These are phyloP conservation scores for Alternaria sp. DNA, from an alignment of 2,329 filamentous ascomycete species.

Conservation along the genomic window DNA sequence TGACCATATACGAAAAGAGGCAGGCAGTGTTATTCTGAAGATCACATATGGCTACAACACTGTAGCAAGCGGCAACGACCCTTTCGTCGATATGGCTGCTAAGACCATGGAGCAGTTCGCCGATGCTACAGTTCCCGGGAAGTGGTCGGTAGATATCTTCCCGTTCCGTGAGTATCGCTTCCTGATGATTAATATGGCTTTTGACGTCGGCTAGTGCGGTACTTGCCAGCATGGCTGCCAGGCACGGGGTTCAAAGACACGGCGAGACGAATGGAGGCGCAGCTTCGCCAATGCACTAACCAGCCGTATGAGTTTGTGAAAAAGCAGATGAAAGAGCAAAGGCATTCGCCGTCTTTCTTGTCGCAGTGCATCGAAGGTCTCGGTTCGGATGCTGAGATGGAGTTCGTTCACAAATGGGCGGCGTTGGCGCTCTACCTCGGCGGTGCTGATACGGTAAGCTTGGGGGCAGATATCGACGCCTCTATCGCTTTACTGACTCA, in stretches of 20 bases:
- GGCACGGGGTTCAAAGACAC: conserved; percentile 42
- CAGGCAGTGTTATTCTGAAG: conserved; percentile 35
- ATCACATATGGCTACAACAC: conserved; percentile 53
- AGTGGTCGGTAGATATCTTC: conserved; percentile 56
- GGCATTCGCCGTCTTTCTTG: conserved; percentile 47
- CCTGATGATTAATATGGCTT: neutral
- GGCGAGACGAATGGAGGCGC: conserved; percentile 27
- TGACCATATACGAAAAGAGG: conserved; percentile 33
- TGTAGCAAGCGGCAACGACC: conserved; percentile 49
- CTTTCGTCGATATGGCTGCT: conserved; percentile 52
- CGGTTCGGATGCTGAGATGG: conserved; percentile 37
- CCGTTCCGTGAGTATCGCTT: conserved; percentile 45
- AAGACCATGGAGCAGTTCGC: conserved; percentile 51
- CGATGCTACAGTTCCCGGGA: conserved; percentile 50
- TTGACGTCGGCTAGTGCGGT: conserved; percentile 31
- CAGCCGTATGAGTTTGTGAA: conserved; percentile 54
- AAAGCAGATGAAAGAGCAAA: conserved; percentile 45
- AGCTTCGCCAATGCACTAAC: conserved; percentile 40
- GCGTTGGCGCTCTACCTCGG: conserved; percentile 52
- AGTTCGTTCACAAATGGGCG: conserved; percentile 50
- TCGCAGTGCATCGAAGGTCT: conserved; percentile 47
- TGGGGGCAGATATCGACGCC: neutral
- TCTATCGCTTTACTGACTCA: neutral
- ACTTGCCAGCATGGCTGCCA: conserved; percentile 55
- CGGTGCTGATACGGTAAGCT: conserved; percentile 51